phyloP scores from a whole-genome alignment of 2,329 filamentous ascomycete genomes.

The Alternaria consortialis region DNA sequence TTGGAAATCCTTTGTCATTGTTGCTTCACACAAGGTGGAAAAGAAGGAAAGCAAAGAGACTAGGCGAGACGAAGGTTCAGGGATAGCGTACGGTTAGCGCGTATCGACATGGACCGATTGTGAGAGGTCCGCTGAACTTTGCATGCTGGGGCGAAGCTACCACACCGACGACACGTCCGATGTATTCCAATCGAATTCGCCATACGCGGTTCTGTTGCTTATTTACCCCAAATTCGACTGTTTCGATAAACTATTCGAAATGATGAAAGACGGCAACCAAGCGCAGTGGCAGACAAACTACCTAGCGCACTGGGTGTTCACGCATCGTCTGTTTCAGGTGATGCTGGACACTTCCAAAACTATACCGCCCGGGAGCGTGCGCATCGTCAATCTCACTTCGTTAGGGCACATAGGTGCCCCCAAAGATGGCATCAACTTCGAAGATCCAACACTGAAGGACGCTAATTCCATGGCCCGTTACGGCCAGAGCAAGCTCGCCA shows the following conservation, averaged over 20 bases:
- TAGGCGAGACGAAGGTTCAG: not conserved
- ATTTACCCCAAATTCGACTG: not conserved
- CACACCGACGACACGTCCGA: not conserved
- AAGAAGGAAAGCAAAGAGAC: not conserved
- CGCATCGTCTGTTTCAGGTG: conserved; percentile 50
- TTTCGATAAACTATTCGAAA: conserved; percentile 26
- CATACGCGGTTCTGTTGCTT: not conserved
- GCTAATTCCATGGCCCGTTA: conserved; percentile 24
- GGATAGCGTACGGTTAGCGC: not conserved
- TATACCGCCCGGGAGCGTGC: conserved; percentile 43
- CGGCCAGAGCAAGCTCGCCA: conserved; percentile 36
- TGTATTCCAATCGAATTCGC: not conserved
- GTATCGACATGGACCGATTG: not conserved
- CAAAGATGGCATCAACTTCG: conserved; percentile 27
- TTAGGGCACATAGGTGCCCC: conserved; percentile 23
- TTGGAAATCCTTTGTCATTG: not conserved
- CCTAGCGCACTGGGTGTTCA: conserved; percentile 56
- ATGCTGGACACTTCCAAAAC: conserved; percentile 27
- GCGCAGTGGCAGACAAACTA: conserved; percentile 58
- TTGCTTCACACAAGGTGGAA: not conserved
- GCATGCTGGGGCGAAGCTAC: not conserved
- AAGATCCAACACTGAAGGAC: conserved; percentile 9
- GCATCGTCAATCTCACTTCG: conserved; percentile 32
- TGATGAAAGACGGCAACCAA: conserved; percentile 56
- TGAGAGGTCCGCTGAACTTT: no score